Conservation (phyloP, 768 basidiomycete genomes). For the Cystobasidium ongulense region DNA sequence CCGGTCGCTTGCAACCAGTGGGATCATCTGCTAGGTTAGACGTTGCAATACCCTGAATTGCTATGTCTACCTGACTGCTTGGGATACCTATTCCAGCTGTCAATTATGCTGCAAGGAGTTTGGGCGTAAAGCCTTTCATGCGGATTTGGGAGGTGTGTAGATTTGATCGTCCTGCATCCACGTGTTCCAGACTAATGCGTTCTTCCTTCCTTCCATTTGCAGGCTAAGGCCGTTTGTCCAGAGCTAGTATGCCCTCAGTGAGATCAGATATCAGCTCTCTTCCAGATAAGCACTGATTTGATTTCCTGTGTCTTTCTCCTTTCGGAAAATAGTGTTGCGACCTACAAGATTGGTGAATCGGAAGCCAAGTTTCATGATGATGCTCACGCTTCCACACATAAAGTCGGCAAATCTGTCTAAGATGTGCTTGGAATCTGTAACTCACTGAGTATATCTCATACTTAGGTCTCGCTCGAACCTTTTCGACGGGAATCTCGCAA, state of each 20-base stretch:
- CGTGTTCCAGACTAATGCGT: not conserved
- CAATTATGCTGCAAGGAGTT: constrained; percentile 3
- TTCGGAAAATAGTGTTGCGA: constrained; percentile 52
- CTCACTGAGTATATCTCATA: not conserved
- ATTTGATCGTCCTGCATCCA: not conserved
- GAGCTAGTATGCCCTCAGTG: not conserved
- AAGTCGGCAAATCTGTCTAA: constrained; percentile 53
- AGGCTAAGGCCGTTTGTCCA: constrained; percentile 2
- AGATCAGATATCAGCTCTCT: not conserved
- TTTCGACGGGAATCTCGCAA: constrained; percentile 84
- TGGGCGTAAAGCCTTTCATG: not conserved
- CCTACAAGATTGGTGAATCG: constrained; percentile 72
- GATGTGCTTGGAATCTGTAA: not conserved
- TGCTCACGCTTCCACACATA: constrained; percentile 79
- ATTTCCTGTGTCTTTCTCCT: not conserved
- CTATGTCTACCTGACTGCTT: too few species aligned
- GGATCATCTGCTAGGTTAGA: not conserved
- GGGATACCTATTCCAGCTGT: too few species aligned
- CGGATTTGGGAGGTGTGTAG: not conserved
- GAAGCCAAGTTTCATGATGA: constrained; percentile 89
- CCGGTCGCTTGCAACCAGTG: constrained; percentile 3
- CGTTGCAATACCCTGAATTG: not conserved
- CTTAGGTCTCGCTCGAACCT: constrained; percentile 77
- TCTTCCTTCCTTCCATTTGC: not conserved
- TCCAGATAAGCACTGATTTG: not conserved